Percentiles rank a stretch among this genome's conserved stretches.
phyloP scores from a whole-genome alignment of 1,284 basidiomycete genomes.

The Amylostereum areolatum region DNA sequence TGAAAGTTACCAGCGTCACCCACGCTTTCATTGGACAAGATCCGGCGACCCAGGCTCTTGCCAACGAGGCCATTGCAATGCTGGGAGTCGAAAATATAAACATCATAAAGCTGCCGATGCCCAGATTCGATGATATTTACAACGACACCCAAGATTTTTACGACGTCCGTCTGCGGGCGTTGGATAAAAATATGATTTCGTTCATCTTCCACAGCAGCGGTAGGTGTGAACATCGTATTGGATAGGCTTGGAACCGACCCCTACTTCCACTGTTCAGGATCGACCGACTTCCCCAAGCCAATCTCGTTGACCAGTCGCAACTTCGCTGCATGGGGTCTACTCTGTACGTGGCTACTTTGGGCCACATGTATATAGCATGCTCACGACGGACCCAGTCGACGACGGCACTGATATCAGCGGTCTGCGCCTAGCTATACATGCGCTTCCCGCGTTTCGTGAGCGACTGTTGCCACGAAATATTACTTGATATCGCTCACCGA shows the following conservation, averaged over 20 bases:
- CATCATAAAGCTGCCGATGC: slow-evolving; percentile 2
- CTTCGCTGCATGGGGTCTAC: slow-evolving; percentile 5
- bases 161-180: too few species aligned
- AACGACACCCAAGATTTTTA: not conserved
- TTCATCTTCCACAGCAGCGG: too few species aligned
- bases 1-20: not conserved
- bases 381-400: not conserved
- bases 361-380: not conserved
- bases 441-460: slow-evolving; percentile 20
- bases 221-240: too few species aligned
- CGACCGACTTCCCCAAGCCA: slow-evolving; percentile 18
- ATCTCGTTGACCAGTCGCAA: slow-evolving; percentile 13
- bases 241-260: too few species aligned
- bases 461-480: slow-evolving; percentile 12
- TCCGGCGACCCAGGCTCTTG: slow-evolving; percentile 3
- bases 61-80: not conserved
- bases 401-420: slow-evolving; percentile 12
- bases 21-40: slow-evolving; percentile 6
- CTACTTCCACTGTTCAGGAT: slow-evolving; percentile 9
- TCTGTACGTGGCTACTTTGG: slow-evolving; percentile 11
- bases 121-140: slow-evolving; percentile 1
- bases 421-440: slow-evolving; percentile 13
- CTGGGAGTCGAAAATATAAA: slow-evolving; percentile 1
- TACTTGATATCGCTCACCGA: slow-evolving; percentile 14
- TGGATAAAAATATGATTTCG: too few species aligned